Conservation (phyloP, 2,329 filamentous ascomycete species). For the Colletotrichum sp. region DNA sequence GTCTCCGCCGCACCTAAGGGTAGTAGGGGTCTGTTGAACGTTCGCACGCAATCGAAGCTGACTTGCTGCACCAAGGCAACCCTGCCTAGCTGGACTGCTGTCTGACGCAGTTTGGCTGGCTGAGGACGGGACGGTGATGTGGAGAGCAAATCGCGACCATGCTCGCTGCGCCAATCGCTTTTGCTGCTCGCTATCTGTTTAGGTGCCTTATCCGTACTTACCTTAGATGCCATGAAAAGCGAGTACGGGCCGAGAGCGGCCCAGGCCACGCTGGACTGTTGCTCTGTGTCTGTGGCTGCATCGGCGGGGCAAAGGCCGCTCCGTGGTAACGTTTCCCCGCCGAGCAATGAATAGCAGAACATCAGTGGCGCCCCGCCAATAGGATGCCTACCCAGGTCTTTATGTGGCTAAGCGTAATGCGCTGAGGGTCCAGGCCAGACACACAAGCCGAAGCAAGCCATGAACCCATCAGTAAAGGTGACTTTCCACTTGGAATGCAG, state of each 20-base stretch:
- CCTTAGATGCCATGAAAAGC: neutral
- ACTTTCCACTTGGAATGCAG: neutral
- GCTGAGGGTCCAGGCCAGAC: neutral
- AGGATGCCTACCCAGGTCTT: neutral
- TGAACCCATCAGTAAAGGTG: neutral
- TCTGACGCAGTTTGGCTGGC: neutral
- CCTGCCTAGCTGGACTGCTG: neutral
- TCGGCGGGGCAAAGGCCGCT: neutral
- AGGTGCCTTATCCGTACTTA: neutral
- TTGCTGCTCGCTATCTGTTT: neutral
- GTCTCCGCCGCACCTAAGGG: neutral
- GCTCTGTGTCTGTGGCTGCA: neutral
- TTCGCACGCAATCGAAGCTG: neutral
- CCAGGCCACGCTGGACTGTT: neutral
- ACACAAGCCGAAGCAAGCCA: conserved; percentile 10
- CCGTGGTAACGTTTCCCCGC: neutral
- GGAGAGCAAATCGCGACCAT: neutral
- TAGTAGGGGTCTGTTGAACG: neutral
- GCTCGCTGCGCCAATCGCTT: neutral
- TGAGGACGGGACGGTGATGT: neutral
- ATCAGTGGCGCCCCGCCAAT: neutral
- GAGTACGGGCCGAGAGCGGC: neutral
- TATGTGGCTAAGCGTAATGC: neutral
- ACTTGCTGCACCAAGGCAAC: neutral
- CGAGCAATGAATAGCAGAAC: neutral